Evolutionary conservation across 495 filamentous ascomycete species (phyloP).

Genomic region (Daldinia bambusicola): DNA sequence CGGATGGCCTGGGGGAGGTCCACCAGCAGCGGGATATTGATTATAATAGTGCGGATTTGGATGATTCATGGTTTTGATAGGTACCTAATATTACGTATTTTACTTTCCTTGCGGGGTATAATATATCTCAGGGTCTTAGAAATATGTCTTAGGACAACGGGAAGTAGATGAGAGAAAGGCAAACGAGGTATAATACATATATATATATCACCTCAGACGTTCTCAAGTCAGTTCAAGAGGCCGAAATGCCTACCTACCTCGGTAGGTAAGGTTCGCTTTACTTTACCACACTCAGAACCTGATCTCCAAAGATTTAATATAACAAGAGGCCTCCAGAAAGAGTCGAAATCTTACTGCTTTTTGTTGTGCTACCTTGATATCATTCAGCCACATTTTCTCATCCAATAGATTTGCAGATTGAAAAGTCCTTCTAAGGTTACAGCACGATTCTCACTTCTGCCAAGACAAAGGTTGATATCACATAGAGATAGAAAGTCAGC

Average conservation of each 20-base stretch:
- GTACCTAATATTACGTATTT: background rate
- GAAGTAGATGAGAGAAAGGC: background rate
- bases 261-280: no score
- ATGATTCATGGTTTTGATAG: slow-evolving; percentile 13
- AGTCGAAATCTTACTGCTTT: background rate
- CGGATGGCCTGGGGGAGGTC: slow-evolving; percentile 3
- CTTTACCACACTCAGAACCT: no score
- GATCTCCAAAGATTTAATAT: no score
- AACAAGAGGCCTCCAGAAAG: background rate
- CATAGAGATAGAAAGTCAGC: background rate
- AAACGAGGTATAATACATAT: background rate
- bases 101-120: background rate
- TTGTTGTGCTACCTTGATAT: slow-evolving; percentile 2
- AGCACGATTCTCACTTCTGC: slow-evolving; percentile 15
- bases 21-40: slow-evolving; percentile 19
- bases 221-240: background rate
- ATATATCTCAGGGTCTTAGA: background rate
- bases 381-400: slow-evolving; percentile 30
- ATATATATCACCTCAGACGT: background rate
- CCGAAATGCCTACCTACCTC: background rate
- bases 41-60: slow-evolving; percentile 24
- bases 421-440: slow-evolving; percentile 17
- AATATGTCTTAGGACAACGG: background rate
- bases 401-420: slow-evolving; percentile 23
- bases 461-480: slow-evolving; percentile 11